phyloP scores from a whole-genome alignment of 305 asterid genomes.

The Stenogyne calaminthoides region DNA sequence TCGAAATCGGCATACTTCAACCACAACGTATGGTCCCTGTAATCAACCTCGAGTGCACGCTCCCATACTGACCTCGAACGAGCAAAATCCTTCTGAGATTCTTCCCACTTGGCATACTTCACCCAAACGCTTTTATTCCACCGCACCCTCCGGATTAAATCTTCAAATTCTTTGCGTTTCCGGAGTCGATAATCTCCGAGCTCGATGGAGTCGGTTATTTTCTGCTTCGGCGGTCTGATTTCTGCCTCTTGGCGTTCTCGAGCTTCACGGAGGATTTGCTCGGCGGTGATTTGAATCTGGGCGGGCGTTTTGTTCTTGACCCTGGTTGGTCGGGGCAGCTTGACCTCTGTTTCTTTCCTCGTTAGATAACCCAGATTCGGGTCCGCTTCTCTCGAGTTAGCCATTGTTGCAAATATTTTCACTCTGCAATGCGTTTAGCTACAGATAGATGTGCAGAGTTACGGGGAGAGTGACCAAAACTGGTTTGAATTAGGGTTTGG shows the following conservation, averaged over 20 bases:
- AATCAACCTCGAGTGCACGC: slow-evolving; percentile 77
- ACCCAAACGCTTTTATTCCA: slow-evolving; percentile 90
- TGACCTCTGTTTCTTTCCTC: slow-evolving; percentile 66
- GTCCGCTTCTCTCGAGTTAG: slow-evolving; percentile 46
- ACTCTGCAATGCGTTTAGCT: background rate
- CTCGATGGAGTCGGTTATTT: slow-evolving; percentile 67
- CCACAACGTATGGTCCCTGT: slow-evolving; percentile 83
- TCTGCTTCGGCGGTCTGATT: slow-evolving; percentile 78
- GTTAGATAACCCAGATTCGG: slow-evolving; percentile 63
- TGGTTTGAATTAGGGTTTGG: background rate
- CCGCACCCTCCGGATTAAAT: slow-evolving; percentile 64
- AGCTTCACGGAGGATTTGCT: slow-evolving; percentile 87
- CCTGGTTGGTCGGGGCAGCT: slow-evolving; percentile 68
- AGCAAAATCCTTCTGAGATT: slow-evolving; percentile 71
- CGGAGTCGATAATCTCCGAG: slow-evolving; percentile 72
- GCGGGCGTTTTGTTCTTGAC: slow-evolving; percentile 85
- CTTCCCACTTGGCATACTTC: slow-evolving; percentile 91
- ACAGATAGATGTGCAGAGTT: background rate
- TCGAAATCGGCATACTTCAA: slow-evolving; percentile 79
- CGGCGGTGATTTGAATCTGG: slow-evolving; percentile 78
- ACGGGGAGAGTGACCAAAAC: background rate
- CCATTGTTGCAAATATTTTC: slow-evolving; percentile 28
- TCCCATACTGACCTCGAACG: slow-evolving; percentile 92
- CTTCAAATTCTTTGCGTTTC: slow-evolving; percentile 74
- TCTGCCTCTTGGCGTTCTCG: slow-evolving; percentile 76